Conservation (phyloP, 768 basidiomycete species). For the Amanita fuliginea region DNA sequence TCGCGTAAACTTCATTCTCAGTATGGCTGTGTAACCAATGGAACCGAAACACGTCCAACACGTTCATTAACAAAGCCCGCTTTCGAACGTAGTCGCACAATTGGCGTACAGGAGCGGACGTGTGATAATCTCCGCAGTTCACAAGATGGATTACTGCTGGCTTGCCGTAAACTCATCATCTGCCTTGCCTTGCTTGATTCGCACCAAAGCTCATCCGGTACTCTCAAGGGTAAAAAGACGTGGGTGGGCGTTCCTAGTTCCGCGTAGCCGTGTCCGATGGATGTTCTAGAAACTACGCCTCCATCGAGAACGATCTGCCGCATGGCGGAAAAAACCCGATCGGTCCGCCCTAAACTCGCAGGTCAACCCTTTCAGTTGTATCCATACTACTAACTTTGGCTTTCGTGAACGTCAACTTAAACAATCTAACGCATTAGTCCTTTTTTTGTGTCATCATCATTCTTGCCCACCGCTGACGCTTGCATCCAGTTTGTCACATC, state of each 20-base stretch:
- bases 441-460: background rate
- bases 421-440: background rate
- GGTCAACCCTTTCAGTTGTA: background rate
- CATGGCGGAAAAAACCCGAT: slow-evolving; percentile 1
- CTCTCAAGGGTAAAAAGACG: slow-evolving; percentile 1
- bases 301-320: slow-evolving; percentile 3
- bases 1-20: background rate
- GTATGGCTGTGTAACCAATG: slow-evolving; percentile 5
- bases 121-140: slow-evolving; percentile 5
- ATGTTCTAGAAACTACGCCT: slow-evolving; percentile 3
- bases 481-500: slow-evolving; percentile 2
- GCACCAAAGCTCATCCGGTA: background rate
- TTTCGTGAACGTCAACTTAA: background rate
- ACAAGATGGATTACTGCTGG: background rate
- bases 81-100: background rate
- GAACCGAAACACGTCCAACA: background rate
- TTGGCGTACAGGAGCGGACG: background rate
- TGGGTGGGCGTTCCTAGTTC: slow-evolving; percentile 4
- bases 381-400: background rate
- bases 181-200: background rate
- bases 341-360: slow-evolving; percentile 1
- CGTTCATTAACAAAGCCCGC: background rate
- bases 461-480: background rate
- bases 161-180: background rate
- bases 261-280: background rate